Evolutionary conservation across 352 stramenopile species (phyloP), one percentile per base, ranked within the genome.

Genomic region (Phytophthora fragariaefolia): DNA sequence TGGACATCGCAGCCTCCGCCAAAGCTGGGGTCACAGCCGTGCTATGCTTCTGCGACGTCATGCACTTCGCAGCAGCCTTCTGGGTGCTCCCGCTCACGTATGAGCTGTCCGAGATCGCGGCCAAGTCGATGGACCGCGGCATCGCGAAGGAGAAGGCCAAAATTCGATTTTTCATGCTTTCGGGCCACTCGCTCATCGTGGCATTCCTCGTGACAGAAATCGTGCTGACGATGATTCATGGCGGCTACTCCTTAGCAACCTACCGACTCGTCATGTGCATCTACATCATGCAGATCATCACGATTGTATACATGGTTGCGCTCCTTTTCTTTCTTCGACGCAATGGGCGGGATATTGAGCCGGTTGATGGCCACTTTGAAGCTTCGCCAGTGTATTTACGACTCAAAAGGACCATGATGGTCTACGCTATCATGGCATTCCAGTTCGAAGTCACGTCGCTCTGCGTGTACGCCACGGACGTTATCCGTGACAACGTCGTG

Each of bases 41-140:
- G 23, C 36, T 82, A 4, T 67, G 63, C 26, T 53, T 76, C 23
- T 75, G 68, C 23, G 74, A 83, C 47, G 38, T 67, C n/a, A 63
- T 65, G 59, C 71, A 82, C 27, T 70, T 77, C 6, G 79, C 57
- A 18, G 66, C 74, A 6, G 65, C 75, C 7, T 50, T 85, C 12
- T 81, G 69, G 61, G 57, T 81, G 17, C 63, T 79, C 43, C 74
- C 74, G 18, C 53, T 87, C 3, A 69, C 66, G 15, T 81, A 80
- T 52, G 79, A 88, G 49, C 62, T 88, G 17, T 69, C 53, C n/a
- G 62, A 71, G 32, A 74, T 85, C 51, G 79, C 69, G 24, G 50
- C 57, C 38, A 79, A 71, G 28, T 73, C 71, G 1, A 86, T 87
- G 79, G 79, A 87, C 42, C 69, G 79, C 17, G 79, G 79, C 7